A percentile compares a stretch with the other conserved stretches of the same genome.
These are phyloP conservation scores for Tuber magnatum DNA, from an alignment of 495 filamentous ascomycete species.

Conservation along the genomic window DNA sequence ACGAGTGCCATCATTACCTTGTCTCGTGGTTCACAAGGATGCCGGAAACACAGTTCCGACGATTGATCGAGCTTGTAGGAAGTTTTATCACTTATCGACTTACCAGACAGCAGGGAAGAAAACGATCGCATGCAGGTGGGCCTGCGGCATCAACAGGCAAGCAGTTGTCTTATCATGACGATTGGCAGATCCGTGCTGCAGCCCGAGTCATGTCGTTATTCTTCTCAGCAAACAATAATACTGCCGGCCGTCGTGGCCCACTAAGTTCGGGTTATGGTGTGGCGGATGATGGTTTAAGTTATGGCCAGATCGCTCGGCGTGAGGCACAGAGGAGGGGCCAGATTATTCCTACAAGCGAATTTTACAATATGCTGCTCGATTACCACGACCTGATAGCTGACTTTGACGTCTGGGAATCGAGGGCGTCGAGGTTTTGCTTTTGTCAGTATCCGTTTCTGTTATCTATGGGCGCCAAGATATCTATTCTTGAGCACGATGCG, in stretches of 20 bases:
- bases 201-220: conserved; percentile 74
- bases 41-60: conserved; percentile 60
- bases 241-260: conserved; percentile 41
- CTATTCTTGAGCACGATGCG: conserved; percentile 84
- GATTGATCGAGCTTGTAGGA: conserved; percentile 64
- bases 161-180: conserved; percentile 64
- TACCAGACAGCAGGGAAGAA: conserved; percentile 63
- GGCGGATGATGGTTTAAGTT: conserved; percentile 18
- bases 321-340: conserved; percentile 52
- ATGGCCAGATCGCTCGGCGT: conserved; percentile 42
- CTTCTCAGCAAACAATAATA: conserved; percentile 72
- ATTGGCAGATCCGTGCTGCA: conserved; percentile 85
- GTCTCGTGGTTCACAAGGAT: conserved; percentile 77
- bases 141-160: conserved; percentile 42
- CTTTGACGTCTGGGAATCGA: conserved; percentile 82
- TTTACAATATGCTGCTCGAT: conserved; percentile 82
- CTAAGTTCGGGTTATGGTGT: conserved; percentile 11
- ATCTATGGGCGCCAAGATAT: conserved; percentile 89
- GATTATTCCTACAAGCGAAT: conserved; percentile 69
- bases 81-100: conserved; percentile 80
- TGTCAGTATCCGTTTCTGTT: conserved; percentile 93
- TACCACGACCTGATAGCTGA: conserved; percentile 79
- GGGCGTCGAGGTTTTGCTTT: conserved; percentile 70
- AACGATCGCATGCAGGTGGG: conserved; percentile 32
- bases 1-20: conserved; percentile 72